Conservation (phyloP, 176 grass and related monocot genomes). For the Oryza australiensis region DNA sequence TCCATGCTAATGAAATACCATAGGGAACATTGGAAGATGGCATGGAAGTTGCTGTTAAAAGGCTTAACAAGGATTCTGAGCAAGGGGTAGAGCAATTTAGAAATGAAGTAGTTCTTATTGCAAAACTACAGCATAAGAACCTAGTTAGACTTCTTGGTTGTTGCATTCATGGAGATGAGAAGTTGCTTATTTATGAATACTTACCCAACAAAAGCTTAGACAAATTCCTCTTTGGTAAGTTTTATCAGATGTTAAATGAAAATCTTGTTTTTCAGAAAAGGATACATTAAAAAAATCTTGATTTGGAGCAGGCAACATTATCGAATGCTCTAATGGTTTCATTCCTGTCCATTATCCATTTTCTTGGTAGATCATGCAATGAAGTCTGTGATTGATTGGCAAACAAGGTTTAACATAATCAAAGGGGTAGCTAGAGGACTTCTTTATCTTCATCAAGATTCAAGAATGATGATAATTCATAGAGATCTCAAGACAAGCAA, state of each 20-base stretch:
- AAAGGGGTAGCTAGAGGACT: conserved; percentile 53
- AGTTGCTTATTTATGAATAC: conserved; percentile 38
- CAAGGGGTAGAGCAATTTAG: conserved; percentile 43
- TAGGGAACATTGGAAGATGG: conserved; percentile 24
- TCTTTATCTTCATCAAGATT: conserved; percentile 58
- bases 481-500: too few species aligned
- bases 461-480: neutral
- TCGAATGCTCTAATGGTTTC: too few species aligned
- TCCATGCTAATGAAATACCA: too few species aligned
- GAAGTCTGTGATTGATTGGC: conserved; percentile 33
- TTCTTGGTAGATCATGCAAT: conserved; percentile 28
- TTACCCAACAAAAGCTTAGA: conserved; percentile 36
- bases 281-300: too few species aligned
- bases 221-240: conserved; percentile 36
- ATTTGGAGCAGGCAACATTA: too few species aligned
- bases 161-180: conserved; percentile 39
- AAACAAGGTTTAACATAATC: conserved; percentile 45
- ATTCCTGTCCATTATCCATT: too few species aligned
- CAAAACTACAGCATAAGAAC: conserved; percentile 34
- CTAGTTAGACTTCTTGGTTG: conserved; percentile 36
- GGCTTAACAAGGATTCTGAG: conserved; percentile 35
- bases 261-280: too few species aligned
- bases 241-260: neutral
- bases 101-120: conserved; percentile 36
- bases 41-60: conserved; percentile 53